phyloP scores from a whole-genome alignment of 2,329 filamentous ascomycete genomes.

The Fusarium liriodendri region DNA sequence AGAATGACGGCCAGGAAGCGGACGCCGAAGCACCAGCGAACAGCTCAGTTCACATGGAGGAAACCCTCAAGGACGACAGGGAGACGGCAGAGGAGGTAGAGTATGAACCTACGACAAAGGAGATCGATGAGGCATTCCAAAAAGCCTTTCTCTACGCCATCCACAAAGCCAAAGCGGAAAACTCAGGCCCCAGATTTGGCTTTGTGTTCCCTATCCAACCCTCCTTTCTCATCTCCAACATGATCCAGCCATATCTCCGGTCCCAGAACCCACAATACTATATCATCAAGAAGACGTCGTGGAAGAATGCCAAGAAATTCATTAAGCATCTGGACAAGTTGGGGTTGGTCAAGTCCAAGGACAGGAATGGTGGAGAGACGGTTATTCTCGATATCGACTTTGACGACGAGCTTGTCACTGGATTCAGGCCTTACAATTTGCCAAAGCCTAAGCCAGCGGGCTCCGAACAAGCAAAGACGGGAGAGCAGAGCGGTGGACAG shows the following conservation, averaged over 20 bases:
- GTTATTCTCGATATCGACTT: conserved; percentile 39
- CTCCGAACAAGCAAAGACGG: not conserved
- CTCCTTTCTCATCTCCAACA: conserved; percentile 38
- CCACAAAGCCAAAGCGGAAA: conserved; percentile 31
- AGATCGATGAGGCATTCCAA: conserved; percentile 31
- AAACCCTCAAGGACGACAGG: not conserved
- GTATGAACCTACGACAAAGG: conserved; percentile 34
- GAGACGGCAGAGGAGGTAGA: conserved; percentile 13
- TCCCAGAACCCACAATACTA: conserved; percentile 32
- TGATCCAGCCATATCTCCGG: conserved; percentile 38
- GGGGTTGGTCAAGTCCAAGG: conserved; percentile 25
- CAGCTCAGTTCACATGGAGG: not conserved
- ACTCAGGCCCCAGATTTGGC: conserved; percentile 24
- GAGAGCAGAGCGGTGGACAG: not conserved
- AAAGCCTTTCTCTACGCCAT: conserved; percentile 37
- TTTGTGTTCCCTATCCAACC: conserved; percentile 36
- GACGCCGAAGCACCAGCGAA: not conserved
- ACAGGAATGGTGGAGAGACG: conserved; percentile 38
- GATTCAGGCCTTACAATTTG: conserved; percentile 34
- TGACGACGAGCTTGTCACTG: conserved; percentile 20
- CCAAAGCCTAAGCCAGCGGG: conserved; percentile 15
- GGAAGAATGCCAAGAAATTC: conserved; percentile 40
- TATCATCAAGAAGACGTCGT: conserved; percentile 40
- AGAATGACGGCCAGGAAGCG: not conserved
- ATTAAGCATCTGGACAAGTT: conserved; percentile 37